These are phyloP conservation scores for Arxiozyma bovina DNA, from an alignment of 1,139 yeast genomes.

Conservation along the genomic window DNA sequence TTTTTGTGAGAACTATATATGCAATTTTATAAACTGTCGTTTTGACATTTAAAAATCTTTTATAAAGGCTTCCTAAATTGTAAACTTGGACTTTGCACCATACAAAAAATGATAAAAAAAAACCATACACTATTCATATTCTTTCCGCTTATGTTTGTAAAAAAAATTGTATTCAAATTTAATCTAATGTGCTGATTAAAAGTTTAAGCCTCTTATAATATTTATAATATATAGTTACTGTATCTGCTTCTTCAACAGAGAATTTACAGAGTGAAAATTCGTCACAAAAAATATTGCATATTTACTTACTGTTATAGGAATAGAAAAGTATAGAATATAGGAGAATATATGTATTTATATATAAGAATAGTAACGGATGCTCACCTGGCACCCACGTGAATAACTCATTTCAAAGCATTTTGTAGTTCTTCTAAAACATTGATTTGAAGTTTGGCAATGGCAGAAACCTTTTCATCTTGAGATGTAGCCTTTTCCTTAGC, in stretches of 20 bases:
- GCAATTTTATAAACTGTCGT: too few species aligned
- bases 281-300: not conserved
- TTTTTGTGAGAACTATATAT: too few species aligned
- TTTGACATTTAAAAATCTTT: too few species aligned
- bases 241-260: not conserved
- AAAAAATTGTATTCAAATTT: too few species aligned
- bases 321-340: not conserved
- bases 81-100: not conserved
- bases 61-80: not conserved
- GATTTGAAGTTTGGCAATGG: conserved; percentile 90
- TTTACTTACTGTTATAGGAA: not conserved
- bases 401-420: conserved; percentile 66
- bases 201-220: not conserved
- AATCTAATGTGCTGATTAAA: not conserved
- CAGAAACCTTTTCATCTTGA: conserved; percentile 79
- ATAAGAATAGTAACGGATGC: not conserved
- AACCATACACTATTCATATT: not conserved
- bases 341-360: not conserved
- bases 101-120: not conserved
- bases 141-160: not conserved
- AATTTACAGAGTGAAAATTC: not conserved
- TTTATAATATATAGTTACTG: not conserved
- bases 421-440: conserved; percentile 94
- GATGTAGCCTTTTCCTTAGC: conserved; percentile 89
- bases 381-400: not conserved